Percentiles rank a stretch among this genome's conserved stretches.
Conservation (phyloP, 2,329 filamentous ascomycete species). For the Fusarium armeniacum region DNA sequence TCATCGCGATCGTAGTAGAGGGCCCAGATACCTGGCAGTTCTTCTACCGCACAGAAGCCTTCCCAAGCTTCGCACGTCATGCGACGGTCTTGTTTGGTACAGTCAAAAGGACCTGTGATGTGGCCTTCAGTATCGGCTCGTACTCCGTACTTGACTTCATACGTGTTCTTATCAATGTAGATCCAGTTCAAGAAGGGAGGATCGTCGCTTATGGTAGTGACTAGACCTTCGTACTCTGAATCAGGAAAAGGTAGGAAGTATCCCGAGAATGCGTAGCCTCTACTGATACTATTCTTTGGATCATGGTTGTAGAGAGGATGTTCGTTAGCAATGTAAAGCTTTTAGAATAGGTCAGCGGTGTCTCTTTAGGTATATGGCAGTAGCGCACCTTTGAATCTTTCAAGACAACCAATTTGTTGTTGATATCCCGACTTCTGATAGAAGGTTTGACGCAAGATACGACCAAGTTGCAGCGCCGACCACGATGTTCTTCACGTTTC, state of each 20-base stretch:
- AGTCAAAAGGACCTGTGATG: slow-evolving; percentile 65
- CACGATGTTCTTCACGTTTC: slow-evolving; percentile 62
- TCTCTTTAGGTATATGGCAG: not conserved
- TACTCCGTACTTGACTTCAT: slow-evolving; percentile 62
- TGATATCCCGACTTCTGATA: slow-evolving; percentile 58
- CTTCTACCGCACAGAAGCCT: slow-evolving; percentile 64
- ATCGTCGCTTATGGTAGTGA: slow-evolving; percentile 63
- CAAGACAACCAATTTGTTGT: slow-evolving; percentile 61
- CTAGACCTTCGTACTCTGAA: slow-evolving; percentile 60
- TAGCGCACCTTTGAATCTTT: slow-evolving; percentile 57
- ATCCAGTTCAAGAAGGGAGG: slow-evolving; percentile 67
- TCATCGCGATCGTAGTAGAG: slow-evolving; percentile 64
- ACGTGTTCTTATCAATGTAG: slow-evolving; percentile 61
- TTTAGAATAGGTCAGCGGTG: slow-evolving; percentile 1
- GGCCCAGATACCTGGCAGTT: slow-evolving; percentile 59
- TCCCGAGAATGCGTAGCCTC: slow-evolving; percentile 67
- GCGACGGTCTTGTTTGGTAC: slow-evolving; percentile 65
- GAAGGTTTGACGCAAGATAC: slow-evolving; percentile 64
- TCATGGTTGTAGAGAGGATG: slow-evolving; percentile 48
- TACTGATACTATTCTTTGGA: slow-evolving; percentile 60
- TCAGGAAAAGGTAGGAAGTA: slow-evolving; percentile 72
- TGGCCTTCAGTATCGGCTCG: slow-evolving; percentile 60
- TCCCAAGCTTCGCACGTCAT: slow-evolving; percentile 65
- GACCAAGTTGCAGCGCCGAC: slow-evolving; percentile 62
- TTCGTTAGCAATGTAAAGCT: slow-evolving; percentile 52